These are phyloP conservation scores for Fusarium brachygibbosum DNA, from an alignment of 2,329 filamentous ascomycete species.

Conservation along the genomic window DNA sequence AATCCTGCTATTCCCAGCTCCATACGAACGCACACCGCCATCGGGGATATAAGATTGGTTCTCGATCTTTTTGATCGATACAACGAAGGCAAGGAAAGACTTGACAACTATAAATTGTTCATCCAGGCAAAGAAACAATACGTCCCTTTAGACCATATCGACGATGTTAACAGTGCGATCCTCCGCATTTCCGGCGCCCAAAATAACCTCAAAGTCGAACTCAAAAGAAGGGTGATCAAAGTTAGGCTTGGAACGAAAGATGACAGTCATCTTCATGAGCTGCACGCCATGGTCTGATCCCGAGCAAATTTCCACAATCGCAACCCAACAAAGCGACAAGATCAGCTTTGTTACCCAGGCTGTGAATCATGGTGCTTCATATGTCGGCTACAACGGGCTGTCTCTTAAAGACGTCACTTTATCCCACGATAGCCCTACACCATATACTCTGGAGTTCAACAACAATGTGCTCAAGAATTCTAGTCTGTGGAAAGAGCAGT, in stretches of 20 bases:
- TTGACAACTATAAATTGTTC: slow-evolving; percentile 14
- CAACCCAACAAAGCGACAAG: slow-evolving; percentile 27
- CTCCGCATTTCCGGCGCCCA: neutral
- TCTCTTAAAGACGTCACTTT: neutral
- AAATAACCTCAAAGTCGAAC: neutral
- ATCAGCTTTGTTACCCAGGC: slow-evolving; percentile 17
- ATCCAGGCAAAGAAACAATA: slow-evolving; percentile 5
- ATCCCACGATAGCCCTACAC: neutral
- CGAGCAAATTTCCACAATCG: neutral
- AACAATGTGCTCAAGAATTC: neutral
- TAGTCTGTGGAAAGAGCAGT: slow-evolving; percentile 7
- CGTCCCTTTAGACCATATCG: neutral
- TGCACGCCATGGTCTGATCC: neutral
- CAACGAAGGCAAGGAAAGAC: neutral
- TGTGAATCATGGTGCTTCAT: slow-evolving; percentile 12
- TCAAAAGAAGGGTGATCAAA: neutral
- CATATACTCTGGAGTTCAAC: slow-evolving; percentile 17
- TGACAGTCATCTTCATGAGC: neutral
- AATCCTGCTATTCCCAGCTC: rapidly evolving
- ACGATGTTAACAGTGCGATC: neutral
- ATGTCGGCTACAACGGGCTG: slow-evolving; percentile 35
- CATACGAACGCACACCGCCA: rapidly evolving
- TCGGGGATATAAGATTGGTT: neutral
- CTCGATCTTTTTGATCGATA: slow-evolving; percentile 26
- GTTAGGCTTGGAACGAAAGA: neutral